A percentile compares a stretch with the other conserved stretches of the same genome.
phyloP scores from a whole-genome alignment of 192 early-diverging fungal species.

The Coemansia sp. region DNA sequence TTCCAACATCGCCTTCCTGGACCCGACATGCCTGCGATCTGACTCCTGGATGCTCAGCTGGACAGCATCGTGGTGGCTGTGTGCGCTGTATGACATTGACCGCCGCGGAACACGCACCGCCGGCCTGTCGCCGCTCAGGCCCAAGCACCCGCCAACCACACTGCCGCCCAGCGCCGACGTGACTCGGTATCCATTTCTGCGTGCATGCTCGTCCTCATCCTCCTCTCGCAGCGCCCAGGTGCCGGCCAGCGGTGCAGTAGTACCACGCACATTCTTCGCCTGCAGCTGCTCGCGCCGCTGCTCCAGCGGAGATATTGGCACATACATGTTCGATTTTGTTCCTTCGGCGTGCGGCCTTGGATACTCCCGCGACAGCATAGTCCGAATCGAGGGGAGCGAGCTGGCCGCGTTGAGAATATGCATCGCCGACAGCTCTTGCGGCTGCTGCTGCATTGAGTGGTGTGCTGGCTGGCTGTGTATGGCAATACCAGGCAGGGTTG shows the following conservation, averaged over 20 bases:
- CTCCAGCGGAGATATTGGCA: conserved; percentile 47
- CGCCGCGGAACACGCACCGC: conserved; percentile 17
- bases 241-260: not conserved
- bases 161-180: conserved; percentile 2
- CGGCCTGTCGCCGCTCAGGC: conserved; percentile 1
- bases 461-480: not conserved
- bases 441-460: conserved; percentile 7
- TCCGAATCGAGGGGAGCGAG: conserved; percentile 41
- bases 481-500: not conserved
- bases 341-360: conserved; percentile 18
- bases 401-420: conserved; percentile 44
- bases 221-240: conserved; percentile 42
- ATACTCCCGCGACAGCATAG: conserved; percentile 14
- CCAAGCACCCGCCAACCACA: not conserved
- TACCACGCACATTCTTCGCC: not conserved
- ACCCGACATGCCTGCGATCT: not conserved
- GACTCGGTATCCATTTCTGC: not conserved
- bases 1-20: not conserved
- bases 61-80: conserved; percentile 10
- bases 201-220: conserved; percentile 36
- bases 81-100: conserved; percentile 43
- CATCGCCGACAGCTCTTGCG: conserved; percentile 40
- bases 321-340: conserved; percentile 32
- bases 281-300: conserved; percentile 39
- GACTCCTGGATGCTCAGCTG: conserved; percentile 13